Conservation (phyloP, 2,329 filamentous ascomycete genomes). For the Albophoma yamanashiensis region DNA sequence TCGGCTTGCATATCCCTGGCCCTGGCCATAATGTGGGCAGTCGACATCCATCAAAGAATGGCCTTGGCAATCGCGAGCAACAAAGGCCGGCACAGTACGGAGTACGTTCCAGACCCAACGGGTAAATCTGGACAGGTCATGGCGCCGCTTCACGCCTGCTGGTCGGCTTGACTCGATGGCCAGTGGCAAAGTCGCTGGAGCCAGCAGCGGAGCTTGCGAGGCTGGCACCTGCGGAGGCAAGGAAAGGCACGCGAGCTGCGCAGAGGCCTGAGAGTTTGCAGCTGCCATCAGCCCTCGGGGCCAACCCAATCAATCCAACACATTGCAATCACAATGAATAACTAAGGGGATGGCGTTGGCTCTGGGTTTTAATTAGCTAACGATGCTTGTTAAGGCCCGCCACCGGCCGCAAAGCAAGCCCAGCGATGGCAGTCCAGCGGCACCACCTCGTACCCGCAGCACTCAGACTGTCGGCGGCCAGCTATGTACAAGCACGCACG, state of each 20-base stretch:
- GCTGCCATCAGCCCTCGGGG: background rate
- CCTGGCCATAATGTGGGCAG: background rate
- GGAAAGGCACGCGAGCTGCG: background rate
- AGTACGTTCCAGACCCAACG: background rate
- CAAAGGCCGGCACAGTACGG: background rate
- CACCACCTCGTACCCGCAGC: background rate
- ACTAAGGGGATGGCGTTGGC: background rate
- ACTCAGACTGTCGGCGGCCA: background rate
- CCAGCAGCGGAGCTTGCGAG: background rate
- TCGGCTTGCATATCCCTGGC: background rate
- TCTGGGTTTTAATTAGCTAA: background rate
- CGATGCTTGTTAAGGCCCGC: background rate
- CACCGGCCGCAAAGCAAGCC: background rate
- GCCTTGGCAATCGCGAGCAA: background rate
- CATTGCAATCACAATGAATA: background rate
- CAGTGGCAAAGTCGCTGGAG: background rate
- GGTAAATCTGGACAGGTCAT: slow-evolving; percentile 1
- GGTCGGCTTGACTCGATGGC: background rate
- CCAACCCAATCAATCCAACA: slow-evolving; percentile 1
- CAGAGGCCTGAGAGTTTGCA: background rate
- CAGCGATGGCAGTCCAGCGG: background rate
- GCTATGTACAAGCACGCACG: background rate
- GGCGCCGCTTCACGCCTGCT: background rate
- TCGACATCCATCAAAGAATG: background rate
- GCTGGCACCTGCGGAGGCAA: background rate